Conservation (phyloP, 306 rosid species). For the Glycine tomentella region DNA sequence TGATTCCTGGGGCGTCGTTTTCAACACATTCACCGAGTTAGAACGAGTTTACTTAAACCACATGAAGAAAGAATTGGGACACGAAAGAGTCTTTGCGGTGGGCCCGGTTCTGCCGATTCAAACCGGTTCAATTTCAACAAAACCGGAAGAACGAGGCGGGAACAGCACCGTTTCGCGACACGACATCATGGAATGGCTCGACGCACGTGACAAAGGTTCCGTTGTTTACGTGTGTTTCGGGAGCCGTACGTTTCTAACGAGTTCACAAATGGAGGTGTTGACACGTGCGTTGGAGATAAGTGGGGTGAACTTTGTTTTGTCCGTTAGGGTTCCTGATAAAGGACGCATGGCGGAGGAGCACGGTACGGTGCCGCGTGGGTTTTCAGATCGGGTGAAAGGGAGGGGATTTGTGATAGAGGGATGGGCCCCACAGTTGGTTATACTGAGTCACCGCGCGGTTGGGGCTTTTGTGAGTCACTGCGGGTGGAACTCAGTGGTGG, state of each 20-base stretch:
- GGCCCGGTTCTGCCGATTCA: conserved; percentile 52
- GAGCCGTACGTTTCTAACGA: conserved; percentile 49
- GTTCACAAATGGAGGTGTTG: conserved; percentile 49
- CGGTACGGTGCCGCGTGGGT: conserved; percentile 21
- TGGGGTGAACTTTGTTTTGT: conserved; percentile 48
- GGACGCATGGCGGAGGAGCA: conserved; percentile 30
- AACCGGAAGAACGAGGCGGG: conserved; percentile 46
- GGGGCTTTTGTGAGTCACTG: conserved; percentile 64
- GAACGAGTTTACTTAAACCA: conserved; percentile 50
- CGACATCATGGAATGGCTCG: conserved; percentile 50
- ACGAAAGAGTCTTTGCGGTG: conserved; percentile 56
- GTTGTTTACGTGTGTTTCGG: conserved; percentile 63
- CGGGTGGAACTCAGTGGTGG: conserved; percentile 69
- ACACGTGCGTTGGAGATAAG: conserved; percentile 44
- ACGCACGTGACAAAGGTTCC: conserved; percentile 15
- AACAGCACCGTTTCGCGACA: conserved; percentile 35
- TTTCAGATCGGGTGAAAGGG: conserved; percentile 33
- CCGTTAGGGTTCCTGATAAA: background rate
- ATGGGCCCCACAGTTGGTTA: conserved; percentile 61
- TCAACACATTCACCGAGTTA: conserved; percentile 52
- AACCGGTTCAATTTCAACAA: background rate
- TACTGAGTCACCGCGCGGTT: conserved; percentile 55
- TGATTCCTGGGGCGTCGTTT: conserved; percentile 52
- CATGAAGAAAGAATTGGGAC: conserved; percentile 43
- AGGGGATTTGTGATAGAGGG: conserved; percentile 53